Evolutionary conservation across 1,284 basidiomycete species (phyloP), one percentile per base, ranked within the genome.

Genomic region (Cutaneotrichosporon cavernicola): DNA sequence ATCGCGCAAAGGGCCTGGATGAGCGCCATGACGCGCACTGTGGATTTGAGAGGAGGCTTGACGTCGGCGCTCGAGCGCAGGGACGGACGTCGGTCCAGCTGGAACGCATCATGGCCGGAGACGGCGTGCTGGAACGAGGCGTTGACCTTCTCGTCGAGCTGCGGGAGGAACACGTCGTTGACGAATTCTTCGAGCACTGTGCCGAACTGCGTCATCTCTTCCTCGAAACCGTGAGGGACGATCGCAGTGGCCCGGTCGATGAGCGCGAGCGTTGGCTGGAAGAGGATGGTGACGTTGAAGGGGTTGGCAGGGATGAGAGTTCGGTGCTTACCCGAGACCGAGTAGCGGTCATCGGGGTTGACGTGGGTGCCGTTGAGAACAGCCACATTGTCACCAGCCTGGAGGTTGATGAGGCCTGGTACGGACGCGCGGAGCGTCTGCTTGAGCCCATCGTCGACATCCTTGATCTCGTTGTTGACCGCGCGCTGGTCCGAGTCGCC

Each of bases 121-220:
- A 95, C 87, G 14, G 92, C 88, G 63, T 90, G 86, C 75, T 92
- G 91, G 81, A 97, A 97, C 36, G 96, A 82, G 58, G 86, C 84
- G 0, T 90, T 89, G 49, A 97, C 92, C 79, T 94, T 96, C 72
- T 98, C 95, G 79, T 98, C 95, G 65, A 99, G 81, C 77, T 97
- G 93, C 0, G 96, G 95, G 50, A 99, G 81, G 81, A 97, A 99
- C 0, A 94, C 89, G 67, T 90, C 90, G 60, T 92, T 83, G 8
- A 99, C 94, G 76, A 99, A 99, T 62, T 98, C 93, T 67, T 98
- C 93, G 64, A 99, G 71, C 6, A 78, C 77, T 4, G 71, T 84
- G 52, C 87, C 89, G 43, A 92, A 90, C 2, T 88, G 86, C 62
- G 85, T 83, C 26, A 87, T 86, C 43, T 87, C 86, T 18, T 80